Conservation (phyloP, 2,329 filamentous ascomycete genomes). For the Xylariaceae sp. region DNA sequence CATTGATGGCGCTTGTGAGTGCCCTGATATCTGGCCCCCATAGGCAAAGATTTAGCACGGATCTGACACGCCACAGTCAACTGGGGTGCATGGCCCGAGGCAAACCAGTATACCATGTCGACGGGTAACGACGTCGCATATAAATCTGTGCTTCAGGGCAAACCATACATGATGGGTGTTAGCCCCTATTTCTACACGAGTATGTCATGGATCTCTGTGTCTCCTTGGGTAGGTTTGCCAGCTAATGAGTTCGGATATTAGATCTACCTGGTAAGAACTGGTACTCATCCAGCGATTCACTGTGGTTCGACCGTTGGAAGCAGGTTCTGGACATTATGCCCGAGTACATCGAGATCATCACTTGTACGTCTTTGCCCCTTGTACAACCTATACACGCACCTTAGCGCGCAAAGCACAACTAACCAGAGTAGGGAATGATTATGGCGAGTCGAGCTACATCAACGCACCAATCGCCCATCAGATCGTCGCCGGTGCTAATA, state of each 20-base stretch:
- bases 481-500: conserved; percentile 54
- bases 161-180: conserved; percentile 57
- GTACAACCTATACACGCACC: not conserved
- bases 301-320: conserved; percentile 63
- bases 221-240: not conserved
- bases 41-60: not conserved
- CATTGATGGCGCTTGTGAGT: conserved; percentile 42
- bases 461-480: conserved; percentile 50
- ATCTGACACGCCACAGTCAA: conserved; percentile 44
- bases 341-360: conserved; percentile 60
- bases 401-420: conserved; percentile 1
- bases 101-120: conserved; percentile 46
- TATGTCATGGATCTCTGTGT: conserved; percentile 19
- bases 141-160: conserved; percentile 44
- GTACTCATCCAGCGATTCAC: conserved; percentile 58
- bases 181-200: conserved; percentile 49
- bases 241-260: conserved; percentile 14
- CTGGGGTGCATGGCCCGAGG: conserved; percentile 57
- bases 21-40: not conserved
- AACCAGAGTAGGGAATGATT: conserved; percentile 57
- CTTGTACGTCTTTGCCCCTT: conserved; percentile 46
- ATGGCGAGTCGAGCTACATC: conserved; percentile 65
- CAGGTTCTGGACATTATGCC: conserved; percentile 57
- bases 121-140: conserved; percentile 49
- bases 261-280: conserved; percentile 59